Percentiles rank a stretch among this genome's conserved stretches.
phyloP scores from a whole-genome alignment of 129 eudicot species.

The Cynara cardunculus region DNA sequence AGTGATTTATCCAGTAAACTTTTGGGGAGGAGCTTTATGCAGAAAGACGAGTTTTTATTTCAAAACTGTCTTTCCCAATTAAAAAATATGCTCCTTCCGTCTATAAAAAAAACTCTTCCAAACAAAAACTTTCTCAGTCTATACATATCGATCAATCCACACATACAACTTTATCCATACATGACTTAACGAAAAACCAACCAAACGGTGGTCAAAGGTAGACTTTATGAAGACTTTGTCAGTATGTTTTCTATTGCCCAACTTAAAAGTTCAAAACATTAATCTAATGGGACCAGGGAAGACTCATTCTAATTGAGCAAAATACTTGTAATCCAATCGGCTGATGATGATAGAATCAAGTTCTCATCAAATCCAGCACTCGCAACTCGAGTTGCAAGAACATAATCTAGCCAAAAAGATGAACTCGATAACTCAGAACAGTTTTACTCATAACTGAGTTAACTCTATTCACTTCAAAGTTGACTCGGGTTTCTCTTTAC shows the following conservation, averaged over 20 bases:
- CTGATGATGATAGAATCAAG: not conserved
- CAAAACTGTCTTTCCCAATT: too few species aligned
- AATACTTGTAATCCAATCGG: not conserved
- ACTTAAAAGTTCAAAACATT: not conserved
- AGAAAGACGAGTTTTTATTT: too few species aligned
- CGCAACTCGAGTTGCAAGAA: not conserved
- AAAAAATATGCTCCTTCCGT: too few species aligned
- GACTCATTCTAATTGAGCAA: not conserved
- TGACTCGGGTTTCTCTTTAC: constrained; percentile 14
- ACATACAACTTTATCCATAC: too few species aligned
- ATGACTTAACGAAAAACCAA: too few species aligned
- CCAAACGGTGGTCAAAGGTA: constrained; percentile 15
- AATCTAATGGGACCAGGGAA: not conserved
- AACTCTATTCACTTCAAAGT: constrained; percentile 6
- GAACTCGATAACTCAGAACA: not conserved
- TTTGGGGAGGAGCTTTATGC: too few species aligned
- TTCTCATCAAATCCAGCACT: not conserved
- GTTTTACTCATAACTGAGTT: not conserved
- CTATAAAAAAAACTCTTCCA: too few species aligned
- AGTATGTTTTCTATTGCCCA: not conserved
- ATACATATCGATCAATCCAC: too few species aligned
- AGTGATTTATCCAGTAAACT: too few species aligned
- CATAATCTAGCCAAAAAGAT: not conserved
- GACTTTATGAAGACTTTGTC: constrained; percentile 5
- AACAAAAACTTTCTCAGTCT: too few species aligned